Evolutionary conservation across 306 rosid species (phyloP).

Genomic region (Phaseolus lunatus): DNA sequence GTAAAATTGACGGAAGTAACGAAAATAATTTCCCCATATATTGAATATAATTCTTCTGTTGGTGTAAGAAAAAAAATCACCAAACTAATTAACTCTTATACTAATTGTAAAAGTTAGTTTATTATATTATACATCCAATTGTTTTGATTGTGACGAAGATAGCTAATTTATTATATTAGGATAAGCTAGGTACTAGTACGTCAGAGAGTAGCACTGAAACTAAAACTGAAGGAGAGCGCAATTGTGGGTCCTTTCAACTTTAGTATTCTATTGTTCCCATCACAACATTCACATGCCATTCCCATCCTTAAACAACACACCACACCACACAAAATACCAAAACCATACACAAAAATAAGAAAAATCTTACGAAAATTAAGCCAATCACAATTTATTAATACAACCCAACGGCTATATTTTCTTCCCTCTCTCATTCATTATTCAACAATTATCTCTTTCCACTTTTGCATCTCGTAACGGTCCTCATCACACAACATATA

Average conservation of each 20-base stretch:
- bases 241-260: constrained; percentile 15
- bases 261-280: constrained; percentile 32
- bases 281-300: constrained; percentile 48
- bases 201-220: constrained; percentile 39
- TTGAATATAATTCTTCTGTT: too few species aligned
- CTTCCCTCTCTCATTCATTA: constrained; percentile 23
- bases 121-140: too few species aligned
- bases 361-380: not conserved
- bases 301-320: too few species aligned
- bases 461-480: not conserved
- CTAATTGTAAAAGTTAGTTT: too few species aligned
- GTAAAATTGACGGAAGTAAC: too few species aligned
- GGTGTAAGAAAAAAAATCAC: too few species aligned
- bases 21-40: too few species aligned
- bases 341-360: not conserved
- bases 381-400: not conserved
- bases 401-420: constrained; percentile 55
- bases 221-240: constrained; percentile 39
- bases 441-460: not conserved
- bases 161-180: not conserved
- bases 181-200: not conserved
- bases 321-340: not conserved
- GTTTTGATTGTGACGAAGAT: not conserved
- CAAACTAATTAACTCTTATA: too few species aligned
- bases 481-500: not conserved